Evolutionary conservation across 1,284 basidiomycete species (phyloP).

Genomic region (Irpex sp.): DNA sequence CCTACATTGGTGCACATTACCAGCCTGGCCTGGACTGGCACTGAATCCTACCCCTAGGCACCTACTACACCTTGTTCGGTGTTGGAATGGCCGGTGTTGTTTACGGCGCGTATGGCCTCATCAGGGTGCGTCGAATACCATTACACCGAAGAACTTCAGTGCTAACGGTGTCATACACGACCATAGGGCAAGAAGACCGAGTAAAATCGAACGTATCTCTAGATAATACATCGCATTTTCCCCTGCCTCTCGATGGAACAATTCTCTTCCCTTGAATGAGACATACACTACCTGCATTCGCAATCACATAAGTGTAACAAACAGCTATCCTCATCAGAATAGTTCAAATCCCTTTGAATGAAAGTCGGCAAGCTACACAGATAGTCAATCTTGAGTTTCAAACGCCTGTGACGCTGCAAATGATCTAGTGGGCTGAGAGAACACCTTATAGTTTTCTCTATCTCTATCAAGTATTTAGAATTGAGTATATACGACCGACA

Average conservation of each 20-base stretch:
- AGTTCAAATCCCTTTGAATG: background rate
- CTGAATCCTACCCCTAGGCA: constrained; percentile 33
- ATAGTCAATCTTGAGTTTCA: too few species aligned
- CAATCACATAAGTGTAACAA: background rate
- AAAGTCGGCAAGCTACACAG: background rate
- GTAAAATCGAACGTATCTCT: constrained; percentile 12
- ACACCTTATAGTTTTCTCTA: background rate
- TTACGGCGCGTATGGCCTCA: constrained; percentile 47
- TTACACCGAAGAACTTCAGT: background rate
- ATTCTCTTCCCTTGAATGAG: background rate
- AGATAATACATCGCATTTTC: constrained; percentile 9
- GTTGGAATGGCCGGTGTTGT: constrained; percentile 50
- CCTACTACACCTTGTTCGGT: constrained; percentile 51
- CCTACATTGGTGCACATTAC: background rate
- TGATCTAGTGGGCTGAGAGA: too few species aligned
- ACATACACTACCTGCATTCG: background rate
- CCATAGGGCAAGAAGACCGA: constrained; percentile 27
- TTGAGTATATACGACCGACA: too few species aligned
- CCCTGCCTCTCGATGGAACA: background rate
- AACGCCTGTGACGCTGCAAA: too few species aligned
- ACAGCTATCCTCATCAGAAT: too few species aligned
- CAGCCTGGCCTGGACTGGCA: background rate
- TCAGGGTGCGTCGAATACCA: constrained; percentile 40
- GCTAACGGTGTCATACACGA: background rate
- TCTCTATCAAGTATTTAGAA: background rate